These are phyloP conservation scores for Lumnitzera racemosa DNA, from an alignment of 345 rosid genomes.

Conservation along the genomic window DNA sequence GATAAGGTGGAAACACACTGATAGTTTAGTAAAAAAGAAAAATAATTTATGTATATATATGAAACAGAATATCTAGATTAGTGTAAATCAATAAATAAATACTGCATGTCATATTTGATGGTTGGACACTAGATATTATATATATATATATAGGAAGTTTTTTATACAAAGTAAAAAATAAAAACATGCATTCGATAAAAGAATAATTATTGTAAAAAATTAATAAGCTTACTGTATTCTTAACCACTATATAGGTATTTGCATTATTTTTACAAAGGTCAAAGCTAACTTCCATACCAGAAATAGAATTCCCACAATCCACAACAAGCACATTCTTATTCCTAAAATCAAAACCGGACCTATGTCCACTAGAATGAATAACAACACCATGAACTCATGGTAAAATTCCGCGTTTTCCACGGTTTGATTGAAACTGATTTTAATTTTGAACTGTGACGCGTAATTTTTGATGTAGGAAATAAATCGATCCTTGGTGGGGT, in stretches of 20 bases:
- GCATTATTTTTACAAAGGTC: constrained; percentile 59
- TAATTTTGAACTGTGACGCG: constrained; percentile 56
- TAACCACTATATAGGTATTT: constrained; percentile 43
- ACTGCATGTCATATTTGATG: no score
- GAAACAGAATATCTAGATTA: no score
- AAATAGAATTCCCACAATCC: constrained; percentile 60
- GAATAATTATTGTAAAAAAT: no score
- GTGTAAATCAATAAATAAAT: no score
- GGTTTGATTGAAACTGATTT: constrained; percentile 52
- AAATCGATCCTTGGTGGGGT: constrained; percentile 69
- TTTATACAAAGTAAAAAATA: no score
- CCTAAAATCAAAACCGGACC: constrained; percentile 42
- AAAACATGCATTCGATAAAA: no score
- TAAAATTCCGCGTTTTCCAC: constrained; percentile 58
- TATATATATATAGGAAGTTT: no score
- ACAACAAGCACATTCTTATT: constrained; percentile 48
- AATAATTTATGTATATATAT: no score
- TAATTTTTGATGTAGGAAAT: constrained; percentile 65
- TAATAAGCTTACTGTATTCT: constrained; percentile 38
- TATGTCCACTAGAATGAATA: constrained; percentile 53
- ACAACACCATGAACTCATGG: constrained; percentile 20
- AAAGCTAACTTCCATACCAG: constrained; percentile 64
- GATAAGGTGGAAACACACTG: no score
- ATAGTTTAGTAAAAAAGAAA: no score
- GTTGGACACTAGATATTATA: no score